Evolutionary conservation across 495 filamentous ascomycete species (phyloP), one percentile per base, ranked within the genome.

Genomic region (Aspergillus heteromorphus): DNA sequence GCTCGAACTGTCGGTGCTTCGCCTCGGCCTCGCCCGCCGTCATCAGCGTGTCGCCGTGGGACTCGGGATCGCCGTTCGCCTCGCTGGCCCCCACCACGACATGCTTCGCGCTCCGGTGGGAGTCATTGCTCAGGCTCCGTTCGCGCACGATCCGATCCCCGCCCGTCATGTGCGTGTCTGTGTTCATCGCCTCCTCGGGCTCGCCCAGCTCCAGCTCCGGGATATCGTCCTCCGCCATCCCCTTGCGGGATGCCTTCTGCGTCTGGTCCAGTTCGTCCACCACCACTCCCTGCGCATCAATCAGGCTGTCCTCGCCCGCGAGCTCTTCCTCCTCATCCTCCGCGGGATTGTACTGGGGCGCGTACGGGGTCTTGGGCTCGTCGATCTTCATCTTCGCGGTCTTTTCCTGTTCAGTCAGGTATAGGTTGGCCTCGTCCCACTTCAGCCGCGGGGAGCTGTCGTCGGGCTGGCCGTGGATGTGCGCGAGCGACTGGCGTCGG

Each of bases 391-490:
- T 97, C 42, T 92, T 97, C 27, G 87, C 82, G 31, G 84, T 90
- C 67, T 89, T 91, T 70, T 97, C 88, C 69, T 97, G 93, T 73
- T 97, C 93, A 4, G 91, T 89, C 11, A 97, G 79, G 69, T 97
- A 97, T 18, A 98, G 77, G 59, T 97, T 97, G 18, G 90, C 93
- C 69, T 98, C 93, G 63, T 98, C 93, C 93, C 93, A 98, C 67
- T 96, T 95, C 52, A 98, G 77, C 11, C 92, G 86, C 65, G 86
- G 83, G 36, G 79, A 79, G 49, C 79, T 78, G 20, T 87, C 84
- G 17, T 80, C 76, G 5, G 69, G 66, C 18, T 54, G 52, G 7
- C 62, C 69, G 29, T 73, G 68, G 21, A 74, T 65, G 27, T 69
- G 77, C 19, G 65, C 65, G 29, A 73, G 60, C 0, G 87, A 91